Base-by-base conservation (phyloP, 148 eudicot species). In the Vaccinium myrtillus region DNA sequence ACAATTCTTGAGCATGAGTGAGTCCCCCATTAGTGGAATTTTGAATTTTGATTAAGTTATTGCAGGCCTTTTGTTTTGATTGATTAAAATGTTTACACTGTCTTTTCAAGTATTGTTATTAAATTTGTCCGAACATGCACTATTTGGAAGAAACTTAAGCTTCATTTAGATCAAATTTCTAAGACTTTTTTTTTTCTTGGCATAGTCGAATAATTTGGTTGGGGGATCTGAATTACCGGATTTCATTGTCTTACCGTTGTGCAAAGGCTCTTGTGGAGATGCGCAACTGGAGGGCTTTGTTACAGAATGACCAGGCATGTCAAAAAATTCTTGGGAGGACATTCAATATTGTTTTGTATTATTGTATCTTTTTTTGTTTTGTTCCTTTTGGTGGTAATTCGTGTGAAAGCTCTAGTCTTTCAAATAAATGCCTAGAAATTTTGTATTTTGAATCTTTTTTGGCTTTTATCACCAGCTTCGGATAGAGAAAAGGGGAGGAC, bases 241-340 rank as follows among this genome's bases (percentile, higher is more conserved):
- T 97, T 76, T 95, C 99, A 2, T 87, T 97, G 23, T 90, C 96
- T 81, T 94, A 94, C 87, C 95, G 95, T 46, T 88, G 82, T 84
- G 95, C 99, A 51, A 97, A 93, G 86, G 95, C 98, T 80, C 95
- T 97, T n/a, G 93, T 97, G 69, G 99, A 97, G 89, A 97, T 94
- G 99, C 93, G 92, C 84, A 92, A 95, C 82, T 97, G 99, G 99
- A 92, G 88, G 85, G 92, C 93, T 53, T 89, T 97, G 90, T 84
- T 97, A 58, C 93, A 93, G 87, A 97, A 97, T 80, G 99, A 96
- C 80, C 99, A 97, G 96, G 99, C 83, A 95, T 78, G 97, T 86
- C 71, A 78, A 36, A 13, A 70, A 76, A 14, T 6, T 32, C 7
- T 55, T 55, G n/a, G 25, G 59, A 36, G 9, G 15, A n/a, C 13